A percentile compares a stretch with the other conserved stretches of the same genome.
phyloP scores from a whole-genome alignment of 2,329 filamentous ascomycete species.

The Aciculosporium take region DNA sequence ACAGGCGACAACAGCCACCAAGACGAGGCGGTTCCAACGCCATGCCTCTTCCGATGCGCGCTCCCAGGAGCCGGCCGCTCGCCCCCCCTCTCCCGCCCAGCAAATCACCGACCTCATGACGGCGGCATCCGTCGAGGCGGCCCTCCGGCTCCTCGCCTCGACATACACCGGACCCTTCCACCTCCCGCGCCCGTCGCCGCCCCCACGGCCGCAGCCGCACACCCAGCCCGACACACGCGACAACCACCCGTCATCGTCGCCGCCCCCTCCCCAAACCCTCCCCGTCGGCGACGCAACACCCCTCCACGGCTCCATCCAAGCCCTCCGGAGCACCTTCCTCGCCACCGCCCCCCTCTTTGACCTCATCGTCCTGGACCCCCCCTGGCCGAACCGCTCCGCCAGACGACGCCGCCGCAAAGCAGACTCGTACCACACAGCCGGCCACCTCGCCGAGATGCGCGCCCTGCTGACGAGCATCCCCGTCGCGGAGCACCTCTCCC shows the following conservation, averaged over 20 bases:
- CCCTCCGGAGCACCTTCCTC: constrained; percentile 26
- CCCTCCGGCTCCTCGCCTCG: constrained; percentile 23
- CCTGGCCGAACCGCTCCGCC: constrained; percentile 69
- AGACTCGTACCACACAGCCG: constrained; percentile 33
- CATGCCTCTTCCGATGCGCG: background rate
- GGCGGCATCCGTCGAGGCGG: constrained; percentile 28
- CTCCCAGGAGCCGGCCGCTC: background rate
- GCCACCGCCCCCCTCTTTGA: constrained; percentile 41
- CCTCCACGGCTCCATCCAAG: constrained; percentile 34
- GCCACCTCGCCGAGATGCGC: constrained; percentile 31
- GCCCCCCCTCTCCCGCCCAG: constrained; percentile 31
- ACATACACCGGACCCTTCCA: constrained; percentile 30
- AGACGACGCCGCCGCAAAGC: constrained; percentile 43
- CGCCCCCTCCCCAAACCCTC: background rate
- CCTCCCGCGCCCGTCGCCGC: constrained; percentile 23
- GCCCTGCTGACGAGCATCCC: constrained; percentile 39
- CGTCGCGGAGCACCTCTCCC: constrained; percentile 37
- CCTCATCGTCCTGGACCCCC: constrained; percentile 59
- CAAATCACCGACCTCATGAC: constrained; percentile 42
- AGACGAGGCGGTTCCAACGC: constrained; percentile 1
- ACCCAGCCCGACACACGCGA: background rate
- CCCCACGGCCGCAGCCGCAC: background rate
- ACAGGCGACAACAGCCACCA: too few species aligned
- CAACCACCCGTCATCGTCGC: too few species aligned
- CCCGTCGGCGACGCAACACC: constrained; percentile 27